Evolutionary conservation across 768 basidiomycete genomes (phyloP), one percentile per base, ranked within the genome.

Genomic region (Cystoderma amianthinum): DNA sequence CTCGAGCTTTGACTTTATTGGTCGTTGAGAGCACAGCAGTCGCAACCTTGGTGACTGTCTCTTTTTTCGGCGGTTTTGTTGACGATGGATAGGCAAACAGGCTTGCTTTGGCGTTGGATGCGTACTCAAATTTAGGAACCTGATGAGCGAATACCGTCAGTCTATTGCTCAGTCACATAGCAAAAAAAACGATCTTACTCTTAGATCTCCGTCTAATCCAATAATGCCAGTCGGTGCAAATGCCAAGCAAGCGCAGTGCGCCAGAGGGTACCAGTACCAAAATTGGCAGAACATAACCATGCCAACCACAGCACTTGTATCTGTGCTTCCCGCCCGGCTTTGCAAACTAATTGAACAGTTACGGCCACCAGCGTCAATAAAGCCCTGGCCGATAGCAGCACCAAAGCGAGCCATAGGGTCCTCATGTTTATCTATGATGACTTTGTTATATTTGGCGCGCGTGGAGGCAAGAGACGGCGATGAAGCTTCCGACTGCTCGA

Each of bases 201-300:
- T 85, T 38, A 98, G 66, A 46, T 93, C 79, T 46, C 76, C 82
- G 52, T 91, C 85, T 44, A 98, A 62, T 21, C 91, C 95, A 52
- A 99, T 92, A 42, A 99, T 84, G 6, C 85, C 93, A 11, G 96
- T 99, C 2, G 96, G 94, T 42, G 90, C 85, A 62, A 99, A 97
- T 2, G 94, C 85, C 48, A 99, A 66, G 52, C 85, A 87, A 12
- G 88, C 85, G 47, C 87, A 92, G 55, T 97, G 94, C 11, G 93
- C 92, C 19, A 98, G 69, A 23, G 96, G 96, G 64, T 94, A 99
- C 96, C 96, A 99, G 60, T 98, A 98, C 96, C 96, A 99, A 66
- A 99, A 98, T 61, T 99, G 96, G 54, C 88, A 89, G 69, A 99
- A 99, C 57, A 99, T 64, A 13, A 87, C 82, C 86, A 98, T 93